phyloP scores from a whole-genome alignment of 1,139 yeast species.

The Taphrina wiesneri region DNA sequence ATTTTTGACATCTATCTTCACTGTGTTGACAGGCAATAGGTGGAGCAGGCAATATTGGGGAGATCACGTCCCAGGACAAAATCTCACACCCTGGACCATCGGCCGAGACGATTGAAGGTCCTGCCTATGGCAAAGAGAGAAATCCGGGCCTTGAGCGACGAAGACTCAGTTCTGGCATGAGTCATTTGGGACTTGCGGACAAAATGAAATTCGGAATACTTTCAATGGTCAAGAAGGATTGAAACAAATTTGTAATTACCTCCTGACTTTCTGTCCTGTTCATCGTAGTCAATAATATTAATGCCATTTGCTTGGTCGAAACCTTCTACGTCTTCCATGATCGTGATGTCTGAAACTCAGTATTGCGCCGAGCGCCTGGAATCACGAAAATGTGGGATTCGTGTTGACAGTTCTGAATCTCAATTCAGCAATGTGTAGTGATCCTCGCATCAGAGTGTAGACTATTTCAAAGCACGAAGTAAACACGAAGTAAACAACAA shows the following conservation, averaged over 20 bases:
- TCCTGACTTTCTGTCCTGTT: background rate
- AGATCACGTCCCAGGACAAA: slow-evolving; percentile 7
- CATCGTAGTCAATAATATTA: background rate
- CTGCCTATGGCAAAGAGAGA: slow-evolving; percentile 4
- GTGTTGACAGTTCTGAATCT: too few relatives aligned
- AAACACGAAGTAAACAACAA: too few relatives aligned
- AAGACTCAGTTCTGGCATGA: slow-evolving; percentile 10
- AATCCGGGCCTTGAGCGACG: slow-evolving; percentile 5
- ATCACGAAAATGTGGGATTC: background rate
- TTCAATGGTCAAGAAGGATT: slow-evolving; percentile 18
- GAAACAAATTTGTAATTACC: background rate
- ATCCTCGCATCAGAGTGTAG: too few relatives aligned
- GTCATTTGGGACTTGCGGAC: slow-evolving; percentile 16
- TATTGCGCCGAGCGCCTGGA: too few relatives aligned
- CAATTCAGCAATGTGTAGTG: too few relatives aligned
- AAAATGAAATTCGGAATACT: slow-evolving; percentile 16
- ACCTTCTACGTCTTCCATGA: too few relatives aligned
- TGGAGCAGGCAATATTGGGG: slow-evolving; percentile 22
- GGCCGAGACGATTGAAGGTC: background rate
- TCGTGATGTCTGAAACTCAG: too few relatives aligned
- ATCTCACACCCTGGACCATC: background rate
- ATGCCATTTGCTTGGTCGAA: background rate
- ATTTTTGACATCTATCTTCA: background rate
- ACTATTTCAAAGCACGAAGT: too few relatives aligned
- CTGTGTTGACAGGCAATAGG: background rate